Percentiles rank a stretch among this genome's conserved stretches.
These are phyloP conservation scores for Leucosporidium creatinivorum DNA, from an alignment of 768 basidiomycete species.

Conservation along the genomic window DNA sequence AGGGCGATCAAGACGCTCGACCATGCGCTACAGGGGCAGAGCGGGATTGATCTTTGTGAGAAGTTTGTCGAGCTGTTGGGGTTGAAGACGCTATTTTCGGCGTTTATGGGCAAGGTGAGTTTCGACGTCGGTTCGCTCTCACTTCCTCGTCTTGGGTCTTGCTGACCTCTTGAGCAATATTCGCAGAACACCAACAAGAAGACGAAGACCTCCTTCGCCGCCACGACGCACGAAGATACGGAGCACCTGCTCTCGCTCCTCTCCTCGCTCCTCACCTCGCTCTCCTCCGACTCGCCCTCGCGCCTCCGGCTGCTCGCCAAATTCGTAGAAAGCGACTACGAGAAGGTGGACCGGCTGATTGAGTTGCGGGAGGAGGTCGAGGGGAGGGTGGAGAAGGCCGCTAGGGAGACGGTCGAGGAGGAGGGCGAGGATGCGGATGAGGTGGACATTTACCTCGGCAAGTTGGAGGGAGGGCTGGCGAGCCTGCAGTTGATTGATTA, in stretches of 20 bases:
- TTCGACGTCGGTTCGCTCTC: background rate
- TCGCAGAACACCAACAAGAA: conserved; percentile 61
- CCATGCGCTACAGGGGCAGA: conserved; percentile 59
- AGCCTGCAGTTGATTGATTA: conserved; percentile 88
- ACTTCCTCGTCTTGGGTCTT: background rate
- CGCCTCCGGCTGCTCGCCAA: conserved; percentile 80
- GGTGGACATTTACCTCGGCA: conserved; percentile 73
- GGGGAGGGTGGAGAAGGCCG: conserved; percentile 53
- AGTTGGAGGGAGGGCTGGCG: conserved; percentile 78
- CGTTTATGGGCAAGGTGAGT: conserved; percentile 86
- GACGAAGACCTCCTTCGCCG: conserved; percentile 44
- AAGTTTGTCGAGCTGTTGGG: conserved; percentile 81
- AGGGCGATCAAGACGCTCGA: conserved; percentile 72
- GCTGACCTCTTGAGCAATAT: no score
- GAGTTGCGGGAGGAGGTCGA: conserved; percentile 72
- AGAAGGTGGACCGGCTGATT: conserved; percentile 86
- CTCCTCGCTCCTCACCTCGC: conserved; percentile 76
- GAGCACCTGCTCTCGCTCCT: conserved; percentile 82
- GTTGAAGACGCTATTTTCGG: conserved; percentile 79
- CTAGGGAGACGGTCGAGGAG: conserved; percentile 51
- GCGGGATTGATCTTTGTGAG: conserved; percentile 65
- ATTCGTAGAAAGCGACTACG: conserved; percentile 86
- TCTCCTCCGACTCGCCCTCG: conserved; percentile 71
- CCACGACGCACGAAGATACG: conserved; percentile 64
- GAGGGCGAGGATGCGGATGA: conserved; percentile 57